Conservation (phyloP, 2,329 filamentous ascomycete species). For the Colletotrichum sp. region DNA sequence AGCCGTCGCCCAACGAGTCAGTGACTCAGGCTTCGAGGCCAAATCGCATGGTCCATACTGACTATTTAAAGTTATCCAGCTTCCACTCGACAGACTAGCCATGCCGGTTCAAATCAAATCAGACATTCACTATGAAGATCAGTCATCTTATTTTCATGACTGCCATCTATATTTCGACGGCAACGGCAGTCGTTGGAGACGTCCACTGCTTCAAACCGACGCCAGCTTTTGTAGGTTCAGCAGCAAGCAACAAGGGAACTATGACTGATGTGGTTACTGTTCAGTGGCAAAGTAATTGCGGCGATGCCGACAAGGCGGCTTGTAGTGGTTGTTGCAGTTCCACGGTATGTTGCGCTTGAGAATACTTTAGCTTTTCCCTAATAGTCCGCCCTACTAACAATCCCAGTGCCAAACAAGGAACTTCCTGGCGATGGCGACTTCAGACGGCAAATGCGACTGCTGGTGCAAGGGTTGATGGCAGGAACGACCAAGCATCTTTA, state of each 20-base stretch:
- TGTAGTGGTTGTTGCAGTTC: neutral
- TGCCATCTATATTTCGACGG: neutral
- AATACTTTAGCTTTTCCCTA: too few relatives aligned
- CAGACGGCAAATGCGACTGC: neutral
- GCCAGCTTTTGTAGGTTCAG: neutral
- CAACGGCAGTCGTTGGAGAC: neutral
- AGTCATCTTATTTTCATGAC: neutral
- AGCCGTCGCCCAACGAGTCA: neutral
- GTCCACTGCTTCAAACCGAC: neutral
- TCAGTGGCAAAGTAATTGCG: neutral
- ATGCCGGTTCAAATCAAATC: neutral
- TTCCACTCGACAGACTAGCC: neutral
- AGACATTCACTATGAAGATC: neutral
- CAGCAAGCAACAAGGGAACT: neutral
- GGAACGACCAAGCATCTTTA: neutral
- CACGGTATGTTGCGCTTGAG: neutral
- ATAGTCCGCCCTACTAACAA: neutral
- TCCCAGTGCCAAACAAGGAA: neutral
- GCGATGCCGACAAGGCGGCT: neutral
- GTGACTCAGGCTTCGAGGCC: rapidly evolving
- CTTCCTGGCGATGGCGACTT: neutral
- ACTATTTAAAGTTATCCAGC: neutral
- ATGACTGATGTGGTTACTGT: neutral
- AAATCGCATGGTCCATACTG: neutral
- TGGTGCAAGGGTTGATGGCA: neutral